These are phyloP conservation scores for Teratosphaeria zuluensis DNA, from an alignment of 2,329 filamentous ascomycete species.

Conservation along the genomic window DNA sequence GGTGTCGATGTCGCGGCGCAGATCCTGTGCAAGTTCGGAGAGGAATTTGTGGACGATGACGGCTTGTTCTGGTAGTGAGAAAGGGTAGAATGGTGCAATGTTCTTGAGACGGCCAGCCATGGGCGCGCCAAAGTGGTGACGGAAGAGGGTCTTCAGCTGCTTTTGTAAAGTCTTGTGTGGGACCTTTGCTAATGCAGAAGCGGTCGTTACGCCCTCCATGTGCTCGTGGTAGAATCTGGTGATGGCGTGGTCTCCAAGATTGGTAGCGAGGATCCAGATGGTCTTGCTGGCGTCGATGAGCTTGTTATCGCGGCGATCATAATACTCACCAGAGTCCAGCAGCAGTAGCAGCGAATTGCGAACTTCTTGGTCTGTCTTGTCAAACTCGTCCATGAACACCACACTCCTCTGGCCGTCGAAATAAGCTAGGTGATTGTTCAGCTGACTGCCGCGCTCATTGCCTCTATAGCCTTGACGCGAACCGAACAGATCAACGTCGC, in stretches of 20 bases:
- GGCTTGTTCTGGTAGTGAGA: conserved; percentile 30
- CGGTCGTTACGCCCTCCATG: conserved; percentile 12
- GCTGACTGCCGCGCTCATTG: conserved; percentile 28
- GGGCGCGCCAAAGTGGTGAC: conserved; percentile 20
- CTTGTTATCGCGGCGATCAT: conserved; percentile 28
- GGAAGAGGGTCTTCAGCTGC: conserved; percentile 17
- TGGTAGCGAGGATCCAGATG: conserved; percentile 43
- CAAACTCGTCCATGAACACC: conserved; percentile 45
- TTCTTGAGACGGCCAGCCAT: conserved; percentile 34
- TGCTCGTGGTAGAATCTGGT: conserved; percentile 30
- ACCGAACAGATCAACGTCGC: conserved; percentile 36
- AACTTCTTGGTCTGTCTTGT: conserved; percentile 35
- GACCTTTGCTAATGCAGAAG: conserved; percentile 6
- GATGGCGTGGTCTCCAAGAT: conserved; percentile 33
- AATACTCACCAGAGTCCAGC: conserved; percentile 37
- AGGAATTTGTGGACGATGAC: conserved; percentile 36
- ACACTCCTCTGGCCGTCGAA: conserved; percentile 30
- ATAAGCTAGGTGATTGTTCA: conserved; percentile 41
- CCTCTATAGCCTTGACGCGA: conserved; percentile 27
- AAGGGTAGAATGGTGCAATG: conserved; percentile 37
- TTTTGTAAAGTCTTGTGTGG: conserved; percentile 15
- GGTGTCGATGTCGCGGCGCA: conserved; percentile 20
- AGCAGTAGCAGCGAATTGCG: conserved; percentile 35
- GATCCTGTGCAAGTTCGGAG: conserved; percentile 24
- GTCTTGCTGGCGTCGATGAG: conserved; percentile 35